These are phyloP conservation scores for Drechslerella coelobrocha DNA, from an alignment of 2,329 filamentous ascomycete species.

Conservation along the genomic window DNA sequence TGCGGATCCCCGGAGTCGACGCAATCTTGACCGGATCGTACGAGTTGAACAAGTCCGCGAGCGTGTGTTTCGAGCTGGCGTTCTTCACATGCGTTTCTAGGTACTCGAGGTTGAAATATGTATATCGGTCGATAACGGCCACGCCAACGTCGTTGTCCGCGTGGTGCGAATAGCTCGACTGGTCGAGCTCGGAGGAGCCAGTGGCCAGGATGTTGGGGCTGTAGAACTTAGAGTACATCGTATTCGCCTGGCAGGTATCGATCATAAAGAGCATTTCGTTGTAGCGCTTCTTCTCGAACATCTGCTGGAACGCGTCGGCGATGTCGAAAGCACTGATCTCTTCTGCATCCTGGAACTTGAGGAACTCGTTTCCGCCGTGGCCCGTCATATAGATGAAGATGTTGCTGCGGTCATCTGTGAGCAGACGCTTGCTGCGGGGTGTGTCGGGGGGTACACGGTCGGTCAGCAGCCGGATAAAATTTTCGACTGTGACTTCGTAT, in stretches of 20 bases:
- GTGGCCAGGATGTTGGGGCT: slow-evolving; percentile 98
- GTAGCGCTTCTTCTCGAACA: slow-evolving; percentile 99
- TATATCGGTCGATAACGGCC: slow-evolving; percentile 97
- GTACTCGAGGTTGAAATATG: slow-evolving; percentile 98
- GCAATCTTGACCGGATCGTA: slow-evolving; percentile 96
- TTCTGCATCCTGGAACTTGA: slow-evolving; percentile 98
- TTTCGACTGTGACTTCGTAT: slow-evolving; percentile 98
- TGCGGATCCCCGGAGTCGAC: slow-evolving; percentile 86
- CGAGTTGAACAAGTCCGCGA: slow-evolving; percentile 94
- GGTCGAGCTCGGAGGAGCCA: slow-evolving; percentile 92
- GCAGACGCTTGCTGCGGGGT: slow-evolving; percentile 87
- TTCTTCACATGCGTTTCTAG: slow-evolving; percentile 88
- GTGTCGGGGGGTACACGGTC: slow-evolving; percentile 94
- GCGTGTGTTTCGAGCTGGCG: slow-evolving; percentile 82
- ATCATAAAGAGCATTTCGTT: slow-evolving; percentile 99
- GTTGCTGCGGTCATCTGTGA: slow-evolving; percentile 95
- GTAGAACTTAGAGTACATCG: slow-evolving; percentile 98
- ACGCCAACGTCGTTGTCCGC: slow-evolving; percentile 98
- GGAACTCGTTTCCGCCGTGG: slow-evolving; percentile 94
- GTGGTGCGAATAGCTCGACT: slow-evolving; percentile 96
- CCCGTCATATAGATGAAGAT: slow-evolving; percentile 99
- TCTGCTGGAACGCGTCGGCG: slow-evolving; percentile 96
- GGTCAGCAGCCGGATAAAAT: slow-evolving; percentile 93
- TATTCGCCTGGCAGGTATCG: slow-evolving; percentile 98
- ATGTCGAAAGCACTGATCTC: slow-evolving; percentile 96